phyloP scores from a whole-genome alignment of 257 asterid species.

The Leptodermis oblonga region DNA sequence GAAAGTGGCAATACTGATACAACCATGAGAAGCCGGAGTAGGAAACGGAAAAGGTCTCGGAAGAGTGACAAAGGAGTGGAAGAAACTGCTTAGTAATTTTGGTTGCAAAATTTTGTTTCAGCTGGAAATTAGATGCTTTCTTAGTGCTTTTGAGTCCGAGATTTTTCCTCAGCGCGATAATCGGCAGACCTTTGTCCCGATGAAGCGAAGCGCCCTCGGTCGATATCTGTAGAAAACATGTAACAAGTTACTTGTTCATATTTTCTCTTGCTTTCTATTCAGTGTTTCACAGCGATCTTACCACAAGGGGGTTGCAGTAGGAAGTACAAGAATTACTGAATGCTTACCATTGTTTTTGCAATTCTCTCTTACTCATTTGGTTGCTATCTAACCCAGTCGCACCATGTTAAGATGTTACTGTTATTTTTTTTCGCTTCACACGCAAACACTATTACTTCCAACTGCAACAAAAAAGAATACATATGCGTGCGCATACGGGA shows the following conservation, averaged over 20 bases:
- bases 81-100: conserved; percentile 6
- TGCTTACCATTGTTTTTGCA: too few relatives aligned
- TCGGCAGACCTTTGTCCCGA: background rate
- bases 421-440: too few relatives aligned
- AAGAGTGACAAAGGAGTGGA: conserved; percentile 10
- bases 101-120: background rate
- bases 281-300: background rate
- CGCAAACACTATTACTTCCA: too few relatives aligned
- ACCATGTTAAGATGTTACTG: too few relatives aligned
- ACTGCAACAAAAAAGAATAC: too few relatives aligned
- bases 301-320: background rate
- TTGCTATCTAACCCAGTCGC: too few relatives aligned
- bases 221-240: background rate
- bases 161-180: background rate
- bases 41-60: conserved; percentile 22
- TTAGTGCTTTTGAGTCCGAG: background rate
- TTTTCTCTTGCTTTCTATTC: background rate
- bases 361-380: too few relatives aligned
- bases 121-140: too few relatives aligned
- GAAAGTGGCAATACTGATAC: conserved; percentile 4
- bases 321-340: background rate
- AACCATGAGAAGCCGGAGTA: conserved; percentile 16
- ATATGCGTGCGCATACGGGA: too few relatives aligned
- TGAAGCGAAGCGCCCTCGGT: background rate
- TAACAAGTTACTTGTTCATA: background rate